These are phyloP conservation scores for Aspergillus sp. DNA, from an alignment of 2,329 filamentous ascomycete species.

Conservation along the genomic window DNA sequence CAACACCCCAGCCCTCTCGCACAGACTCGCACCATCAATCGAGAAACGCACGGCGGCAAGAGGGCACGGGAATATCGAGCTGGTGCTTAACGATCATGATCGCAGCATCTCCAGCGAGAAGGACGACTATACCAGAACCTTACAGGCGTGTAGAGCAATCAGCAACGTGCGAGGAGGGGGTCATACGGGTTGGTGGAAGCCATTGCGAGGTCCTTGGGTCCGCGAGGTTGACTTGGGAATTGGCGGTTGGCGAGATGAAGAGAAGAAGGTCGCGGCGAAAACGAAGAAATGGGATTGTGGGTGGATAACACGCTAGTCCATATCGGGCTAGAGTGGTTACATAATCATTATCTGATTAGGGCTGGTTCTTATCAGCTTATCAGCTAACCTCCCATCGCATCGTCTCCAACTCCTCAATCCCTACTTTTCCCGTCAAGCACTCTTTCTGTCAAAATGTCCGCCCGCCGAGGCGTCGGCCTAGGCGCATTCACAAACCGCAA, in stretches of 20 bases:
- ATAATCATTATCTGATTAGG: neutral
- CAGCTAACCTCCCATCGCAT: constrained; percentile 15
- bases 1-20: constrained; percentile 62
- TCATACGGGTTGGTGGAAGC: constrained; percentile 54
- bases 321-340: constrained; percentile 4
- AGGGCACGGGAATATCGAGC: constrained; percentile 62
- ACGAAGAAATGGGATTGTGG: constrained; percentile 26
- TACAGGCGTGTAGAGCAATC: constrained; percentile 33
- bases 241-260: constrained; percentile 17
- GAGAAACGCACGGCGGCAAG: constrained; percentile 16
- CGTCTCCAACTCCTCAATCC: constrained; percentile 4
- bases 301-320: constrained; percentile 20
- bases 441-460: constrained; percentile 30
- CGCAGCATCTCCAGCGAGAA: constrained; percentile 61
- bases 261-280: constrained; percentile 16
- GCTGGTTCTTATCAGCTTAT: too few species aligned
- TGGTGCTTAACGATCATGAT: constrained; percentile 46
- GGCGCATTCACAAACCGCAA: constrained; percentile 80
- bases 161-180: constrained; percentile 29
- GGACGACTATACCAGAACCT: constrained; percentile 69
- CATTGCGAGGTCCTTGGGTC: constrained; percentile 46
- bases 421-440: neutral
- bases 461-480: constrained; percentile 64
- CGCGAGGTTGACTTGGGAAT: constrained; percentile 26
- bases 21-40: constrained; percentile 26